Conservation (phyloP, 2,329 filamentous ascomycete species). For the Xylaria sp. region DNA sequence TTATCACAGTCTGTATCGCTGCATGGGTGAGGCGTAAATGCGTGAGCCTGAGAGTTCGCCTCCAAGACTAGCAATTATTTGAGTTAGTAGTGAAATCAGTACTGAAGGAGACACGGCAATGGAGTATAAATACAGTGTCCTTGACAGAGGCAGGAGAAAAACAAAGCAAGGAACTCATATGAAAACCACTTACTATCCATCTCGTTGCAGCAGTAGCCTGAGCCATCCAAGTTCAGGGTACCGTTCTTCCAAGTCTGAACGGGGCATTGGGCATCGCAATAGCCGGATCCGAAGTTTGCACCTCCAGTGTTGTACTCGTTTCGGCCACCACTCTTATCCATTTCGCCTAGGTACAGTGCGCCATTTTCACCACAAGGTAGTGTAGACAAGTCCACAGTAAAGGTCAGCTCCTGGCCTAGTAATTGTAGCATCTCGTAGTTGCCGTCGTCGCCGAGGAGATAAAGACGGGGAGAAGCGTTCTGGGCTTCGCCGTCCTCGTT, state of each 20-base stretch:
- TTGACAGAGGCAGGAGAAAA: not conserved
- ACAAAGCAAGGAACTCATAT: not conserved
- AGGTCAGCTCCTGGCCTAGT: constrained; percentile 70
- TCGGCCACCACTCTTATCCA: constrained; percentile 70
- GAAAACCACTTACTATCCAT: constrained; percentile 61
- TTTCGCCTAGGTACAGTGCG: constrained; percentile 71
- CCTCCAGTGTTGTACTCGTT: constrained; percentile 65
- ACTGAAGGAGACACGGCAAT: not conserved
- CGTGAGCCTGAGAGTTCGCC: constrained; percentile 68
- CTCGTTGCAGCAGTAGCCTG: constrained; percentile 74
- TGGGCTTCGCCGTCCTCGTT: constrained; percentile 46
- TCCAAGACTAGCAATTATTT: constrained; percentile 61
- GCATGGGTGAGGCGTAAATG: constrained; percentile 70
- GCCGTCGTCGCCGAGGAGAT: constrained; percentile 63
- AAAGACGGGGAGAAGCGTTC: constrained; percentile 53
- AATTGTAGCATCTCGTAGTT: constrained; percentile 63
- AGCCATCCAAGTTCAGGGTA: constrained; percentile 62
- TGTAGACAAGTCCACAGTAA: constrained; percentile 73
- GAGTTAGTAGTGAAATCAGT: constrained; percentile 2
- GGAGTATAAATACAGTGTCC: not conserved
- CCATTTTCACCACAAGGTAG: constrained; percentile 74
- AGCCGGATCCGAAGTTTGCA: constrained; percentile 69
- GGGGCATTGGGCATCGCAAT: constrained; percentile 68
- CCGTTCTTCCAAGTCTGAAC: constrained; percentile 60
- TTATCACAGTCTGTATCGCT: constrained; percentile 55